A percentile compares a stretch with the other conserved stretches of the same genome.
Evolutionary conservation across 345 rosid species (phyloP).

Genomic region (Brassica incana): DNA sequence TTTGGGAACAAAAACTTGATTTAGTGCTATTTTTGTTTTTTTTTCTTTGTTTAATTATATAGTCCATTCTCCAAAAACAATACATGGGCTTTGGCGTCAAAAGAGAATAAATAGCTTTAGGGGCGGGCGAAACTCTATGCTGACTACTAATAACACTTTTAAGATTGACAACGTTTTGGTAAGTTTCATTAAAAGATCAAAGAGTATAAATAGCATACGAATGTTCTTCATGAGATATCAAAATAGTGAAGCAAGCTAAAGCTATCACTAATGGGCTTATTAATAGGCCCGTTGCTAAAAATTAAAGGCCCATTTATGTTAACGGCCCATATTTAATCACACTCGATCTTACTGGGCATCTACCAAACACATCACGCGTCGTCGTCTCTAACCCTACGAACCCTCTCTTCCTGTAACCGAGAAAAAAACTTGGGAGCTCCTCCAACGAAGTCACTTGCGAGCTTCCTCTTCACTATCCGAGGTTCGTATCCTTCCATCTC

Average conservation of each 20-base stretch:
- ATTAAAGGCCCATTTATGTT: constrained; percentile 1
- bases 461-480: constrained; percentile 18
- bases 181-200: too few relatives aligned
- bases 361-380: constrained; percentile 19
- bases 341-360: constrained; percentile 1
- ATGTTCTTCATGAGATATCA: too few relatives aligned
- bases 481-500: constrained; percentile 19
- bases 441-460: neutral
- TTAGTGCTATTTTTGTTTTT: too few relatives aligned
- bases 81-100: neutral
- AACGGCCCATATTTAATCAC: constrained; percentile 7
- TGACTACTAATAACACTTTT: too few relatives aligned
- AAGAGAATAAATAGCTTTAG: neutral
- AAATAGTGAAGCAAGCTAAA: neutral
- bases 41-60: neutral
- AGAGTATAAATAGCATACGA: too few relatives aligned
- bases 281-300: neutral
- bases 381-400: constrained; percentile 36
- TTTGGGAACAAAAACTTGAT: too few relatives aligned
- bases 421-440: constrained; percentile 24
- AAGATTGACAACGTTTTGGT: too few relatives aligned
- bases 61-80: neutral
- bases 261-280: neutral
- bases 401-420: neutral
- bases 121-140: neutral